Base-by-base conservation (phyloP, 768 basidiomycete species). In the Lactarius vividus region DNA sequence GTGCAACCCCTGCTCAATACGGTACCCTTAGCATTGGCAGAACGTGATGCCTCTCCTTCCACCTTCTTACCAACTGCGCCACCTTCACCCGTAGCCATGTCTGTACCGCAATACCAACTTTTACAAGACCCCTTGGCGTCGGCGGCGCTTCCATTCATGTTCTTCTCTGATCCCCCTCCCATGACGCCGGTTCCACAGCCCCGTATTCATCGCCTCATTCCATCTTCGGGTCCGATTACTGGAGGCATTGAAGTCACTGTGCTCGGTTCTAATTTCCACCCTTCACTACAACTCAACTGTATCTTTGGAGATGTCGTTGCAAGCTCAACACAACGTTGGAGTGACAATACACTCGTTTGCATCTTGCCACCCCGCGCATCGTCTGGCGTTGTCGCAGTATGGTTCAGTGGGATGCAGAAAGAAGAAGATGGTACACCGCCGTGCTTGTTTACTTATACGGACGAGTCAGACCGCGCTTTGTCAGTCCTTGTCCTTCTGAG, bases 161-260 rank as follows among this genome's bases (percentile, higher is more conserved):
- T 88, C 73, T 87, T 88, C 72, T 82, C 85, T 63, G 76, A 83
- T 66, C 76, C 81, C 26, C 77, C 83, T 23, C 78, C 84, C 67
- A 71, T 80, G 40, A 65, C 81, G 65, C 79, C 83, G 65, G 73
- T 83, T 65, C 85, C 84, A 61, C 77, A 83, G 44, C 91, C 92
- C 15, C 88, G 82, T 55, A 94, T 95, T 63, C 91, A 93, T 72
- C 86, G 92, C 7, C 84, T 95, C 46, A 93, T 95, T 69, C 93
- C 93, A 1, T 85, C 87, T 61, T 82, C 84, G 65, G 93, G 95
- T 15, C 94, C 94, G 11, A 94, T 92, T 26, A 86, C 89, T 65
- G 96, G 96, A 37, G 96, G 96, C 1, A 94, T 93, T 70, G 94
- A 97, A 77, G 90, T 99, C 39, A 98, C 96, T 2, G 79, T 99